Evolutionary conservation across 345 rosid genomes (phyloP).

Genomic region (Populus nigra): DNA sequence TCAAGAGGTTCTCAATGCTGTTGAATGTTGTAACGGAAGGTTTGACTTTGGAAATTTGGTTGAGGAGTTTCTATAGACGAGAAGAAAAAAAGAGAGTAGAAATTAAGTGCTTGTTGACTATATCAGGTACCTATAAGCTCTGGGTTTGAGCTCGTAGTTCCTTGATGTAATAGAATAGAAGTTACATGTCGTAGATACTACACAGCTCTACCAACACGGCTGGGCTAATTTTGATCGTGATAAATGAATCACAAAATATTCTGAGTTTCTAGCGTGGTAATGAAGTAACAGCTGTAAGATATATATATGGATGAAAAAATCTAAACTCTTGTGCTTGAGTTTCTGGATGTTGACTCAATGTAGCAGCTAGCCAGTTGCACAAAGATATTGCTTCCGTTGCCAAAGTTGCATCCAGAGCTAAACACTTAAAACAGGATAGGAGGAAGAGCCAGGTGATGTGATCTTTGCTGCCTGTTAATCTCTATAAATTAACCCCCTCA

Average conservation of each 20-base stretch:
- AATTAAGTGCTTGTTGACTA: too few species aligned
- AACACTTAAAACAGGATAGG: neutral
- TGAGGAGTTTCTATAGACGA: slow-evolving; percentile 60
- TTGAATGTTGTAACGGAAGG: slow-evolving; percentile 61
- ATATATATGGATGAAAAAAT: too few species aligned
- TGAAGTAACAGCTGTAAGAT: neutral
- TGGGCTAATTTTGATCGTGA: neutral
- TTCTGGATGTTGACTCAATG: too few species aligned
- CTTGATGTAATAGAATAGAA: neutral
- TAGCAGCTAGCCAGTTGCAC: too few species aligned
- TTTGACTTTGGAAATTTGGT: slow-evolving; percentile 69
- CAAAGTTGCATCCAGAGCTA: too few species aligned
- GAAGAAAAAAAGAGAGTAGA: neutral
- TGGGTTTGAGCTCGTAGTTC: neutral
- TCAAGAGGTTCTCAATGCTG: slow-evolving; percentile 64
- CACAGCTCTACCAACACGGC: neutral
- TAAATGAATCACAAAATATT: too few species aligned
- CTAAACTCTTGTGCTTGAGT: too few species aligned
- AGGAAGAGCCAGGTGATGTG: neutral
- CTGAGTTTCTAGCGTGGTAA: neutral
- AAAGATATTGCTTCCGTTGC: neutral
- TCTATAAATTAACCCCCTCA: neutral
- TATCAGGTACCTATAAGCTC: neutral
- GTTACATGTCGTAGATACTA: neutral
- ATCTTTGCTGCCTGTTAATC: neutral